Conservation (phyloP, 805 yeast species). For the Spathaspora sp. region DNA sequence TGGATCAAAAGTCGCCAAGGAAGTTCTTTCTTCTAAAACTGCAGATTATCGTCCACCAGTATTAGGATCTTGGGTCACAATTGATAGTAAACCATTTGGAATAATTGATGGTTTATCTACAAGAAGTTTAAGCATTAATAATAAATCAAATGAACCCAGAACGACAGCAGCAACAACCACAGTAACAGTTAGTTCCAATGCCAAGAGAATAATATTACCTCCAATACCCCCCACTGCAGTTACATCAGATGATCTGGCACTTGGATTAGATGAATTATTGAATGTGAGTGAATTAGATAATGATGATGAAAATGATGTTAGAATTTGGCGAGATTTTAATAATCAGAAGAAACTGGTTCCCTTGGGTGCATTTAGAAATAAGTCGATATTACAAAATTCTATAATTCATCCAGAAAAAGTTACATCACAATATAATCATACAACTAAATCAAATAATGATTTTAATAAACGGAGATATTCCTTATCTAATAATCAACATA, state of each 20-base stretch:
- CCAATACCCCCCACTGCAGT: slow-evolving; percentile 20
- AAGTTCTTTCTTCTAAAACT: slow-evolving; percentile 82
- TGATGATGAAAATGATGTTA: slow-evolving; percentile 54
- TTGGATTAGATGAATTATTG: slow-evolving; percentile 71
- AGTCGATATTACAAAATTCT: slow-evolving; percentile 35
- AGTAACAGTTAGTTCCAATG: not conserved
- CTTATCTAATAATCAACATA: slow-evolving; percentile 6
- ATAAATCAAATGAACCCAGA: slow-evolving; percentile 7
- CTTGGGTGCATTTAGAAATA: slow-evolving; percentile 85
- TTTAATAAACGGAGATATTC: slow-evolving; percentile 23
- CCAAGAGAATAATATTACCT: slow-evolving; percentile 15
- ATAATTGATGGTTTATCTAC: slow-evolving; percentile 94
- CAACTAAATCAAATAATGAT: slow-evolving; percentile 15
- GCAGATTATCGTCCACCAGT: slow-evolving; percentile 88
- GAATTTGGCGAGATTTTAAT: slow-evolving; percentile 44
- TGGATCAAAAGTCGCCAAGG: slow-evolving; percentile 86
- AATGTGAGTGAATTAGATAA: slow-evolving; percentile 87
- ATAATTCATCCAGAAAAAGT: slow-evolving; percentile 3
- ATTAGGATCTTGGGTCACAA: slow-evolving; percentile 87
- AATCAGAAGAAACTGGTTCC: slow-evolving; percentile 51
- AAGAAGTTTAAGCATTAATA: slow-evolving; percentile 53
- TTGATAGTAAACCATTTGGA: slow-evolving; percentile 78
- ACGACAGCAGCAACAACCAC: not conserved
- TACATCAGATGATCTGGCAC: slow-evolving; percentile 16
- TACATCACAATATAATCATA: not conserved